Conservation (phyloP, 441 rosid species). For the Gossypium davidsonii region DNA sequence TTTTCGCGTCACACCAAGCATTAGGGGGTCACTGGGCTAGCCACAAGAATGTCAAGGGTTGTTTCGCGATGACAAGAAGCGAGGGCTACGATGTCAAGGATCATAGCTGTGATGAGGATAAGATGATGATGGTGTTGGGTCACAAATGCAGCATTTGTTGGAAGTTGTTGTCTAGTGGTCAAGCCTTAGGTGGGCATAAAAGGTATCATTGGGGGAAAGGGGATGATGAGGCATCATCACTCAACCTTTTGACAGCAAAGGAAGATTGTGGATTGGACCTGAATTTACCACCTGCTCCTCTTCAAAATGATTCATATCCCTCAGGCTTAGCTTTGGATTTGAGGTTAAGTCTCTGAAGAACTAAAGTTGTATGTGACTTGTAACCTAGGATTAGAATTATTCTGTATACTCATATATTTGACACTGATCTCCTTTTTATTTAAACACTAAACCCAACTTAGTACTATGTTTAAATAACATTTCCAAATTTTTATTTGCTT, state of each 20-base stretch:
- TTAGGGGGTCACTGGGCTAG: conserved; percentile 80
- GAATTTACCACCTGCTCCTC: conserved; percentile 62
- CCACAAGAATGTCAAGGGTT: conserved; percentile 71
- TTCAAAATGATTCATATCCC: conserved; percentile 35
- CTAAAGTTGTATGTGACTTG: conserved; percentile 20
- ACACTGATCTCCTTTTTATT: background rate
- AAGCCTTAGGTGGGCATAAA: conserved; percentile 87
- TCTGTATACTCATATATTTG: conserved; percentile 12
- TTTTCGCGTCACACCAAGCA: conserved; percentile 74
- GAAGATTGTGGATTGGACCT: conserved; percentile 43
- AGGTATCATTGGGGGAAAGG: conserved; percentile 79
- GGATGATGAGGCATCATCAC: conserved; percentile 35
- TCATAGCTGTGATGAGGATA: background rate
- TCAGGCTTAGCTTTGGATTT: conserved; percentile 53
- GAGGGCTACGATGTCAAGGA: conserved; percentile 24
- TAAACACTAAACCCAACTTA: background rate
- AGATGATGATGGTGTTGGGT: conserved; percentile 28
- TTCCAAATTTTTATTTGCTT: no score
- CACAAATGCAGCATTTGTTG: conserved; percentile 60
- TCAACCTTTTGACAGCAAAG: conserved; percentile 4
- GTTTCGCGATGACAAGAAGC: conserved; percentile 51
- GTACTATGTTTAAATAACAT: no score
- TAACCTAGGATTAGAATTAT: conserved; percentile 18
- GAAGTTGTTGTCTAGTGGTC: conserved; percentile 69
- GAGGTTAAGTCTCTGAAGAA: conserved; percentile 56